These are phyloP conservation scores for Colletotrichum gigasporum DNA, from an alignment of 2,329 filamentous ascomycete species.

Conservation along the genomic window DNA sequence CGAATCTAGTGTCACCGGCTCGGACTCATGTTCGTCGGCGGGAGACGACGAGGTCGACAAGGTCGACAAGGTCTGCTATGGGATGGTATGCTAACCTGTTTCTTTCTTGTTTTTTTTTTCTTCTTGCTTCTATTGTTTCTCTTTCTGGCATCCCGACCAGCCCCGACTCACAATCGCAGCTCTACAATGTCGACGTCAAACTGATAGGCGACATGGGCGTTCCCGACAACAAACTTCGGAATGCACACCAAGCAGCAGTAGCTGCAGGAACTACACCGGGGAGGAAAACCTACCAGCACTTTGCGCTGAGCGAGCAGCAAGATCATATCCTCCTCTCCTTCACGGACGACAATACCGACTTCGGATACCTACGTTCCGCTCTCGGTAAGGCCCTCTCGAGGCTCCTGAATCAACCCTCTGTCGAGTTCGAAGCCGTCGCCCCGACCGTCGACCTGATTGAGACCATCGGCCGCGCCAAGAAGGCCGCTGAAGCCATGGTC, in stretches of 20 bases:
- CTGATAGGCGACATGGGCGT: slow-evolving; percentile 36
- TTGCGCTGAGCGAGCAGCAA: slow-evolving; percentile 31
- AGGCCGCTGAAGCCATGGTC: slow-evolving; percentile 40
- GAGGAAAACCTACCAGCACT: slow-evolving; percentile 29
- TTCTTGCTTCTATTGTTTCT: not conserved
- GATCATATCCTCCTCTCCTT: slow-evolving; percentile 37
- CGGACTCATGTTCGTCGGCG: slow-evolving; percentile 10
- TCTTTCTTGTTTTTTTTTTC: not conserved
- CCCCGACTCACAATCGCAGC: slow-evolving; percentile 27
- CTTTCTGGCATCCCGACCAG: not conserved
- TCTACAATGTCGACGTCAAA: slow-evolving; percentile 38
- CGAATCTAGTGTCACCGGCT: slow-evolving; percentile 10
- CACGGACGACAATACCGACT: slow-evolving; percentile 33
- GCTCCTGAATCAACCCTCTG: slow-evolving; percentile 20
- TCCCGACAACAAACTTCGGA: slow-evolving; percentile 31
- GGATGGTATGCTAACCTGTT: slow-evolving; percentile 34
- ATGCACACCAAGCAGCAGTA: slow-evolving; percentile 4
- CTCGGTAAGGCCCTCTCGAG: slow-evolving; percentile 33
- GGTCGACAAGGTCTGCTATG: slow-evolving; percentile 36
- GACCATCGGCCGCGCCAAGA: slow-evolving; percentile 37
- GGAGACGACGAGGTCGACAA: slow-evolving; percentile 27
- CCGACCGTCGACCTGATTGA: slow-evolving; percentile 33
- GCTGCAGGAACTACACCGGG: too few relatives aligned
- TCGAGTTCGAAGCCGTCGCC: slow-evolving; percentile 37
- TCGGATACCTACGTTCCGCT: slow-evolving; percentile 36